Percentiles rank a stretch among this genome's conserved stretches.
phyloP scores from a whole-genome alignment of 1,284 basidiomycete species.

The Malassezia obtusa region DNA sequence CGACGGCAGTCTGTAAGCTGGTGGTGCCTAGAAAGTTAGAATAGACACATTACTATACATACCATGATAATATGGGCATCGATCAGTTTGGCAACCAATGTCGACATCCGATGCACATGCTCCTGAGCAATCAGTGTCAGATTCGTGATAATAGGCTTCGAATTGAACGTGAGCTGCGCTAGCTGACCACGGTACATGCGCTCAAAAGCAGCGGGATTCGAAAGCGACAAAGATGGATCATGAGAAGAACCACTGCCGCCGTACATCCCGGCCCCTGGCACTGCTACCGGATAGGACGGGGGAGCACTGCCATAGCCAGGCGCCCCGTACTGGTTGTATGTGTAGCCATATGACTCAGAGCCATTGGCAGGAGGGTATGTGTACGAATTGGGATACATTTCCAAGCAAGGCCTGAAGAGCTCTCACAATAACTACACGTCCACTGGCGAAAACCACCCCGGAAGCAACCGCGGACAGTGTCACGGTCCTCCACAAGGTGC shows the following conservation, averaged over 20 bases:
- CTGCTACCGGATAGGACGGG: neutral
- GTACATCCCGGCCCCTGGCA: neutral
- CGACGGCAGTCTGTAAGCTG: conserved; percentile 78
- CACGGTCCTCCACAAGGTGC: neutral
- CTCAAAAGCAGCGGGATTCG: conserved; percentile 62
- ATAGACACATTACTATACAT: conserved; percentile 30
- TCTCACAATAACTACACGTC: conserved; percentile 4
- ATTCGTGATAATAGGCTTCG: conserved; percentile 85
- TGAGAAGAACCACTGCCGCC: conserved; percentile 5
- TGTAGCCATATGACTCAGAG: neutral
- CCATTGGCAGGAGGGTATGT: conserved; percentile 1
- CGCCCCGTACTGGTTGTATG: neutral
- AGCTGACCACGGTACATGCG: conserved; percentile 57
- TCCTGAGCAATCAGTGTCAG: conserved; percentile 91
- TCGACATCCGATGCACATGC: conserved; percentile 62
- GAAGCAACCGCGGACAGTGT: neutral
- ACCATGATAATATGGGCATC: conserved; percentile 69
- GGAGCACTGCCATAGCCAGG: neutral
- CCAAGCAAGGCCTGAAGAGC: neutral
- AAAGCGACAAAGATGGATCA: conserved; percentile 7
- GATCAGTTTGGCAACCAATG: conserved; percentile 74
- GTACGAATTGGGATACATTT: conserved; percentile 4
- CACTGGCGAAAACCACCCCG: neutral
- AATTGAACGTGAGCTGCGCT: conserved; percentile 81
- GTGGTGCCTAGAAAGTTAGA: conserved; percentile 35